phyloP scores from a whole-genome alignment of 495 filamentous ascomycete species.

The Daldinia caldariorum region DNA sequence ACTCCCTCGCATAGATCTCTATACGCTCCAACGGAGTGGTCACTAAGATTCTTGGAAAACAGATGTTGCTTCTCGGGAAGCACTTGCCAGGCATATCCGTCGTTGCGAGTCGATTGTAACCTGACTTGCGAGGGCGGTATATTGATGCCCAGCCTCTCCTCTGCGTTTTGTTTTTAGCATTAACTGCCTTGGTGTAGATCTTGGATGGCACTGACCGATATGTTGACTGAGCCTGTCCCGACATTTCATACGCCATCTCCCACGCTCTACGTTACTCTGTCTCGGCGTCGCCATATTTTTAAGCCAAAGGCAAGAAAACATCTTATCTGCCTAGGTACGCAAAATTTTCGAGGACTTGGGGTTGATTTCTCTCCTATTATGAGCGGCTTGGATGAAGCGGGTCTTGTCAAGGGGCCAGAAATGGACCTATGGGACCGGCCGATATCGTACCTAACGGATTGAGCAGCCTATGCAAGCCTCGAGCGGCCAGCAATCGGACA shows the following conservation, averaged over 20 bases:
- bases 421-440: too few species aligned
- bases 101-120: constrained; percentile 1
- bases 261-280: background rate
- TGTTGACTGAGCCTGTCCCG: background rate
- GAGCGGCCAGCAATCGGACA: too few species aligned
- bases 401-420: too few species aligned
- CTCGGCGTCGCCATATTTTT: background rate
- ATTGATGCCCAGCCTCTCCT: background rate
- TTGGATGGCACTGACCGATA: background rate
- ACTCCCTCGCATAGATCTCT: background rate
- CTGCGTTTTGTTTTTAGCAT: background rate
- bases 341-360: too few species aligned
- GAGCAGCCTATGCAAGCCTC: too few species aligned
- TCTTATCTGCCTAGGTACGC: too few species aligned
- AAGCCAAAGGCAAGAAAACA: background rate
- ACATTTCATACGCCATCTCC: background rate
- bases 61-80: constrained; percentile 4
- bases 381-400: too few species aligned
- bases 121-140: background rate
- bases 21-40: background rate
- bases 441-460: too few species aligned
- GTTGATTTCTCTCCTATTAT: too few species aligned
- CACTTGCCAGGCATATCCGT: background rate
- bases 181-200: too few species aligned
- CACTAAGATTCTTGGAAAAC: constrained; percentile 5